phyloP scores from a whole-genome alignment of 2,329 filamentous ascomycete genomes.

The Hysterium pulicare region DNA sequence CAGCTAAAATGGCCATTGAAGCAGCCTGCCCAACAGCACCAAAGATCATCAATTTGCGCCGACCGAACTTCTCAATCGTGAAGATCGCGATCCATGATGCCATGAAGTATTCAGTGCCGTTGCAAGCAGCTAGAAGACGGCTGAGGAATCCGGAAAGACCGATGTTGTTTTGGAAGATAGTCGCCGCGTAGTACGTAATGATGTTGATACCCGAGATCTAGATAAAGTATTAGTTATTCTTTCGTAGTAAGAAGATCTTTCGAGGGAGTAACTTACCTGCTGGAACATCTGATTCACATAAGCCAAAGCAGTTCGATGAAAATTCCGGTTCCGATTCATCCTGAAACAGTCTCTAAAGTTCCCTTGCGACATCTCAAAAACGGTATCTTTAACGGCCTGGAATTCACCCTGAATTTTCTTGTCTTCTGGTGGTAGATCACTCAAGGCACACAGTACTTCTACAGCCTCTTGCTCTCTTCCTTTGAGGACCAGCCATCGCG shows the following conservation, averaged over 20 bases:
- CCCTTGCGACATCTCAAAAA: slow-evolving; percentile 38
- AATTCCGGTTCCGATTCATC: slow-evolving; percentile 53
- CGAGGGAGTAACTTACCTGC: slow-evolving; percentile 38
- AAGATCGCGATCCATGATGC: slow-evolving; percentile 35
- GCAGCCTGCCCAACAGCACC: slow-evolving; percentile 32
- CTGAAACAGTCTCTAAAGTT: slow-evolving; percentile 49
- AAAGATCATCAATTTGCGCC: slow-evolving; percentile 34
- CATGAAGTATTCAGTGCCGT: slow-evolving; percentile 36
- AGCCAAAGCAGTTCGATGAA: slow-evolving; percentile 51
- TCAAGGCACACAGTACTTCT: slow-evolving; percentile 24
- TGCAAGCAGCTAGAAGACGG: slow-evolving; percentile 35
- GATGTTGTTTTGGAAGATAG: slow-evolving; percentile 8
- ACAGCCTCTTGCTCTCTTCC: slow-evolving; percentile 46
- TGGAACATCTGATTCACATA: slow-evolving; percentile 47
- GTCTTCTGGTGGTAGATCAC: slow-evolving; percentile 25
- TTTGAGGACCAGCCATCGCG: slow-evolving; percentile 53
- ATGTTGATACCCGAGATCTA: slow-evolving; percentile 31
- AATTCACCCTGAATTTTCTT: slow-evolving; percentile 36
- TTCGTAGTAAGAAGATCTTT: slow-evolving; percentile 56
- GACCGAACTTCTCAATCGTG: slow-evolving; percentile 35
- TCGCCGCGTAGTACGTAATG: slow-evolving; percentile 12
- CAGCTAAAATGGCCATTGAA: slow-evolving; percentile 31
- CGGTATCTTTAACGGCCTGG: slow-evolving; percentile 36
- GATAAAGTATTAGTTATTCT: no score
- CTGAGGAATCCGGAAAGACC: background rate